Conservation (phyloP, 768 basidiomycete genomes). For the Tulasnella calospora region DNA sequence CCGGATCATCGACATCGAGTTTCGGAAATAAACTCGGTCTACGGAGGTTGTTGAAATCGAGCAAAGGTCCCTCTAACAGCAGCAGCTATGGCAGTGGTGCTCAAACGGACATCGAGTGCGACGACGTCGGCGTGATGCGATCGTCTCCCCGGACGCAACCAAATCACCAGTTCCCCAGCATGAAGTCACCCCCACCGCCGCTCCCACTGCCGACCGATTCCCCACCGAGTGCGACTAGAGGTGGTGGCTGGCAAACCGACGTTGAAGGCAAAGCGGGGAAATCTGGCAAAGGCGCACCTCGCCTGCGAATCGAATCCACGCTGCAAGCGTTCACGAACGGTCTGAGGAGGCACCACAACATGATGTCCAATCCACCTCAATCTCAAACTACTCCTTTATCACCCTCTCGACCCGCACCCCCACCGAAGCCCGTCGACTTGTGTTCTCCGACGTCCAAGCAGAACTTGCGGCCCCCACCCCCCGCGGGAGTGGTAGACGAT, state of each 20-base stretch:
- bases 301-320: slow-evolving; percentile 22
- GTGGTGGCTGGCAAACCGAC: not conserved
- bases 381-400: not conserved
- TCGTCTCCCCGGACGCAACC: not conserved
- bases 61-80: not conserved
- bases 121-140: not conserved
- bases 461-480: not conserved
- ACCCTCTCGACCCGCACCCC: slow-evolving; percentile 12
- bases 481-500: not conserved
- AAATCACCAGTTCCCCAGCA: not conserved
- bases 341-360: slow-evolving; percentile 1
- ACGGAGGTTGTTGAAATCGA: not conserved
- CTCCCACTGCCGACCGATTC: not conserved
- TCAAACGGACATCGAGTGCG: not conserved
- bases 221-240: not conserved
- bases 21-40: not conserved
- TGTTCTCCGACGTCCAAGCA: not conserved
- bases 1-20: not conserved
- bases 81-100: not conserved
- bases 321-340: slow-evolving; percentile 20
- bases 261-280: not conserved
- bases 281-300: slow-evolving; percentile 14
- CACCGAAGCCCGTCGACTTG: slow-evolving; percentile 16
- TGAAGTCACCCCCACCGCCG: not conserved
- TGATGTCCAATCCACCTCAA: not conserved